These are phyloP conservation scores for Diplodia seriata DNA, from an alignment of 2,329 filamentous ascomycete species.

Conservation along the genomic window DNA sequence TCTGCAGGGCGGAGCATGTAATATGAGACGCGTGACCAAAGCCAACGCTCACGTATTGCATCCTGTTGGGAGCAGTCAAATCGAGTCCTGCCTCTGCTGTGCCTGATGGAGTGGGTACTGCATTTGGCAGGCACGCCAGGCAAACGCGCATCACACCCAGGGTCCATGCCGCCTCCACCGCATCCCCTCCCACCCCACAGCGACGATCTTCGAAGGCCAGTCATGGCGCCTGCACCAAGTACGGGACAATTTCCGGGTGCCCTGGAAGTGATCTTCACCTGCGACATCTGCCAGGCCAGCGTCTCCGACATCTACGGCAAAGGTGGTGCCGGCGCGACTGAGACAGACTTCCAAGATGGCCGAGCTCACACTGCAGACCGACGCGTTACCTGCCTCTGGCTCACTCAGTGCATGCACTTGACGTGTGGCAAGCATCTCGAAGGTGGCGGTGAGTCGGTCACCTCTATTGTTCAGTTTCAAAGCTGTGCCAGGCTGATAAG, in stretches of 20 bases:
- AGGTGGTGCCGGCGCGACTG: conserved; percentile 41
- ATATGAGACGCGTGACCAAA: background rate
- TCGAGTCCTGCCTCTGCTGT: background rate
- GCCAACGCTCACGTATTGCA: background rate
- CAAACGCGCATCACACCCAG: background rate
- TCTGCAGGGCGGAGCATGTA: background rate
- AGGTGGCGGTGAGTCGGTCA: conserved; percentile 52
- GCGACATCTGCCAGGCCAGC: conserved; percentile 55
- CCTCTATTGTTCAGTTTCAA: background rate
- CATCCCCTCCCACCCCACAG: background rate
- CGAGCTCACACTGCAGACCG: conserved; percentile 47
- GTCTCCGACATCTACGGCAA: conserved; percentile 55
- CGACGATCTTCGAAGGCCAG: background rate
- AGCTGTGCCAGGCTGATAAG: background rate
- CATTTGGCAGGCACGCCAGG: background rate
- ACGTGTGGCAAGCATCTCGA: conserved; percentile 57
- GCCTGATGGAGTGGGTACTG: background rate
- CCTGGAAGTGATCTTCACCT: conserved; percentile 58
- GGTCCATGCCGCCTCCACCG: background rate
- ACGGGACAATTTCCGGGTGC: conserved; percentile 32
- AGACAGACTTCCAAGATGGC: conserved; percentile 34
- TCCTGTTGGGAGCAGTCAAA: background rate
- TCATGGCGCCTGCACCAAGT: background rate
- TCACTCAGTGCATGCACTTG: conserved; percentile 58
- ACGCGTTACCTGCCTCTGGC: conserved; percentile 54